A percentile compares a stretch with the other conserved stretches of the same genome.
Evolutionary conservation across 176 grass and related monocot species (phyloP).

Genomic region (Carex scoparia): DNA sequence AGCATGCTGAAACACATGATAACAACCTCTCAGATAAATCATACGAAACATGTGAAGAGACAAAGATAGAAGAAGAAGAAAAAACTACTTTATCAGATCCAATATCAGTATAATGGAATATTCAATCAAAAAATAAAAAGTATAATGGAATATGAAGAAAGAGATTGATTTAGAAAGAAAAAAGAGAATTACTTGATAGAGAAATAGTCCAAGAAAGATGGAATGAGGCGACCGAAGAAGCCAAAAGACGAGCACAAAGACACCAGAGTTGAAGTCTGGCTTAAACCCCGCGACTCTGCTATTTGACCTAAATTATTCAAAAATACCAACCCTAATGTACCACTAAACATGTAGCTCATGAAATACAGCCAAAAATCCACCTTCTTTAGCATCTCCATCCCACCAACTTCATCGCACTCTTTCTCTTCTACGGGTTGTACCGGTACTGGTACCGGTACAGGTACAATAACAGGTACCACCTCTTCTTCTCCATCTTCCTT

Average conservation of each 20-base stretch:
- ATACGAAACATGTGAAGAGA: constrained; percentile 12
- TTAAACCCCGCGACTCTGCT: constrained; percentile 64
- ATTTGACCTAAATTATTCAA: constrained; percentile 96
- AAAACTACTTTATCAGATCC: background rate
- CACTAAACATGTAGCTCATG: constrained; percentile 96
- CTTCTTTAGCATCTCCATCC: constrained; percentile 47
- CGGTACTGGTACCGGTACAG: background rate
- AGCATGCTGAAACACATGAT: background rate
- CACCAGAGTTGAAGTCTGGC: constrained; percentile 57
- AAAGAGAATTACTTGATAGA: constrained; percentile 54
- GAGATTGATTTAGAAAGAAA: background rate
- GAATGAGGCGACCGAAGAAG: constrained; percentile 94
- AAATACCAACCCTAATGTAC: constrained; percentile 75
- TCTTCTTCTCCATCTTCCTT: constrained; percentile 22
- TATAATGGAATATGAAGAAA: background rate
- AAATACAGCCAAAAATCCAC: constrained; percentile 95
- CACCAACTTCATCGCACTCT: constrained; percentile 46
- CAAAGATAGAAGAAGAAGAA: background rate
- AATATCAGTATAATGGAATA: background rate
- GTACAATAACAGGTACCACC: background rate
- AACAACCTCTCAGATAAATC: background rate
- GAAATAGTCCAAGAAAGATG: constrained; percentile 90
- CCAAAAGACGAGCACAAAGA: constrained; percentile 89
- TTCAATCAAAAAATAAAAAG: too few species aligned
- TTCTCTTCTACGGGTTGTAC: background rate